Evolutionary conservation across 306 rosid genomes (phyloP), one percentile per base, ranked within the genome.

Genomic region (Fragaria ananassa): DNA sequence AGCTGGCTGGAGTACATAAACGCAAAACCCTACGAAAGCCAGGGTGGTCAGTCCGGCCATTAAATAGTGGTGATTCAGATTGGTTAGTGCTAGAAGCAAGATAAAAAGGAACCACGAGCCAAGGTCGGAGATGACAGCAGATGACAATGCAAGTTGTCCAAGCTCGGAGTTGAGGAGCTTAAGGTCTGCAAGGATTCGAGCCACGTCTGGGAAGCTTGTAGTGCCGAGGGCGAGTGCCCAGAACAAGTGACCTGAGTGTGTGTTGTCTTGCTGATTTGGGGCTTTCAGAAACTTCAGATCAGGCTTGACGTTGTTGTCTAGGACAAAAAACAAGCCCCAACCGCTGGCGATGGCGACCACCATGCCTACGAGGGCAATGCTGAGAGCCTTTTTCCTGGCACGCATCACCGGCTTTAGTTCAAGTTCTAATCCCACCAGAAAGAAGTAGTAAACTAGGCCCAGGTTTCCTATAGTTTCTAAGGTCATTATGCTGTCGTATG

Each of bases 151-250:
- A 3, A 83, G 82, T 11, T 84, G 74, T 15, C 87, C 90, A 3
- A 83, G 23, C 23, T 83, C 87, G 1, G 86, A 67, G 53, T 74
- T 84, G 56, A 86, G 82, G 62, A 86, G 90, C 78, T 86, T 86
- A 25, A 65, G 66, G 17, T 86, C 77, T 0, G 90, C 83, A 0
- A 86, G 86, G 37, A 83, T 75, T 10, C 79, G 80, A 2, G 87
- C 82, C 2, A 86, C 76, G 47, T 86, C 90, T 0, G 80, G 77
- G 68, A 86, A 83, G 76, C 77, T 86, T 64, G 90, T 86, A 34
- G 80, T 64, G 77, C 84, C 74, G 10, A 83, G 70, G 39, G 79
- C 71, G 41, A 79, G 46, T 47, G 81, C 87, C 87, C 85, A 83
- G 64, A 81, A 83, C n/a, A 79, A 0, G 41, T 76, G 76, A 0